phyloP scores from a whole-genome alignment of 73 alveolate genomes.

The Paramecium sonneborni region DNA sequence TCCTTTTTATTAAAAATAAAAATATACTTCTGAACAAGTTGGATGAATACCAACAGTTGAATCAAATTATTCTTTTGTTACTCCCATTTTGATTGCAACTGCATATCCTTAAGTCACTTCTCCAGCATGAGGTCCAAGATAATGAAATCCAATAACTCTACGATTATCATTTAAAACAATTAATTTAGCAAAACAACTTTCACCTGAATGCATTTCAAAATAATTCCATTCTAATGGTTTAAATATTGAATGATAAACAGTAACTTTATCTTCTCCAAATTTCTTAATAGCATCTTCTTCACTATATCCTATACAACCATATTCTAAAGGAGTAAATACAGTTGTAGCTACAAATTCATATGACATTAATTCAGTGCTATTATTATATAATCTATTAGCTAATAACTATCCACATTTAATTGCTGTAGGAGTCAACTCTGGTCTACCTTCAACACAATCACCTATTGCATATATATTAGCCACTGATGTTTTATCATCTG shows the following conservation, averaged over 20 bases:
- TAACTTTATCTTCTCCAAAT: slow-evolving; percentile 82
- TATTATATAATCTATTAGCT: slow-evolving; percentile 91
- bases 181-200: slow-evolving; percentile 82
- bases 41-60: slow-evolving; percentile 99
- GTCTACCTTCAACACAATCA: slow-evolving; percentile 93
- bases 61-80: slow-evolving; percentile 91
- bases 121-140: slow-evolving; percentile 98
- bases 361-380: slow-evolving; percentile 86
- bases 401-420: slow-evolving; percentile 96
- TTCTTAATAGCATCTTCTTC: slow-evolving; percentile 86
- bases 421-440: slow-evolving; percentile 99
- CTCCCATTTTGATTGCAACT: slow-evolving; percentile 97
- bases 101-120: slow-evolving; percentile 98
- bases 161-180: slow-evolving; percentile 74
- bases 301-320: slow-evolving; percentile 92
- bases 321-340: slow-evolving; percentile 97
- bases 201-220: slow-evolving; percentile 79
- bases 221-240: slow-evolving; percentile 97
- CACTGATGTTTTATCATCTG: slow-evolving; percentile 88
- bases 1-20: not conserved
- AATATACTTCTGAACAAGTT: slow-evolving; percentile 96
- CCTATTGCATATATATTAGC: slow-evolving; percentile 97
- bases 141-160: slow-evolving; percentile 96
- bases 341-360: slow-evolving; percentile 98
- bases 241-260: slow-evolving; percentile 91